phyloP scores from a whole-genome alignment of 768 basidiomycete genomes.

The Leccinum arenicola region DNA sequence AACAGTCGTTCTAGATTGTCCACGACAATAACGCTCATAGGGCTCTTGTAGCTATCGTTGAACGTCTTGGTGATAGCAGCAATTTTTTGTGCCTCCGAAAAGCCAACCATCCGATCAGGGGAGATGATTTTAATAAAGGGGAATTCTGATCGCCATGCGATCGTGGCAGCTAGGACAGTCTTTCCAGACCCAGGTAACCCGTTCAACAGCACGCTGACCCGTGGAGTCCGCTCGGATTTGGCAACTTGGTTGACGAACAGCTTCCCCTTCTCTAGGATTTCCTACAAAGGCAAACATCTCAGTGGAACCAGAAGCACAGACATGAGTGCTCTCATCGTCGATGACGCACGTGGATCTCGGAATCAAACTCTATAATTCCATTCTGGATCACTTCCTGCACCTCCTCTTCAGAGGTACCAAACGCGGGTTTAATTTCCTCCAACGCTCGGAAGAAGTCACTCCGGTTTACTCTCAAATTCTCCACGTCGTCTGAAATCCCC shows the following conservation, averaged over 20 bases:
- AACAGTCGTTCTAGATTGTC: constrained; percentile 92
- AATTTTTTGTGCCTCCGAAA: constrained; percentile 89
- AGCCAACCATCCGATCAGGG: constrained; percentile 96
- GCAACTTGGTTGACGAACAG: constrained; percentile 94
- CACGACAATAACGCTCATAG: constrained; percentile 91
- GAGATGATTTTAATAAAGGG: constrained; percentile 98
- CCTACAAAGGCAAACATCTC: constrained; percentile 42
- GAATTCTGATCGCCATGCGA: constrained; percentile 89
- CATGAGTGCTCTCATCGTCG: background rate
- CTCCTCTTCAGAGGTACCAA: constrained; percentile 97
- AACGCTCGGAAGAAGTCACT: constrained; percentile 87
- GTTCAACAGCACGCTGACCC: constrained; percentile 86
- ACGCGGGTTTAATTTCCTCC: constrained; percentile 93
- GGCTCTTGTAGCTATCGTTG: constrained; percentile 95
- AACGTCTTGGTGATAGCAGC: constrained; percentile 90
- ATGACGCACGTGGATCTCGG: constrained; percentile 60
- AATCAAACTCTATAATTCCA: constrained; percentile 89
- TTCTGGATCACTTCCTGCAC: constrained; percentile 90
- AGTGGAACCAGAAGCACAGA: constrained; percentile 5
- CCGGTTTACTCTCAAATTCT: constrained; percentile 84
- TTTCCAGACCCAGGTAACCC: constrained; percentile 92
- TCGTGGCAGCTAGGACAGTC: constrained; percentile 90
- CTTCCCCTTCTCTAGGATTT: constrained; percentile 80
- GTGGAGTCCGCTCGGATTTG: constrained; percentile 83
- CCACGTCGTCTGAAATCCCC: constrained; percentile 93